phyloP scores from a whole-genome alignment of 805 yeast genomes.

The Alloascoidea hylecoeti region DNA sequence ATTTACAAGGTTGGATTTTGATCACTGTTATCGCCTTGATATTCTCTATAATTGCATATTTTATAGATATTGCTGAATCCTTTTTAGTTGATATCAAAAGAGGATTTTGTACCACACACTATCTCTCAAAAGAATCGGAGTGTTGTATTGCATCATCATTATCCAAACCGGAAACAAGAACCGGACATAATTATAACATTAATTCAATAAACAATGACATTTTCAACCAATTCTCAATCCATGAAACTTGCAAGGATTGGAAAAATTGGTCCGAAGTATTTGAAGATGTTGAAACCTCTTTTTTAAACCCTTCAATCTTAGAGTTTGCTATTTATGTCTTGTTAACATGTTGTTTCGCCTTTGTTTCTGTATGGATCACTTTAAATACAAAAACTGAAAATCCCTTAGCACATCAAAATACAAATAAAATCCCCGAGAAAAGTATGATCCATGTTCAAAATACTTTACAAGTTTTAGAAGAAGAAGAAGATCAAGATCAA shows the following conservation, averaged over 20 bases:
- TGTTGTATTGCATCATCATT: constrained; percentile 22
- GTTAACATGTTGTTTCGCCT: constrained; percentile 27
- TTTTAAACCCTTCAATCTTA: too few relatives aligned
- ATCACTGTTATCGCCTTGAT: constrained; percentile 28
- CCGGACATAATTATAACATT: constrained; percentile 7
- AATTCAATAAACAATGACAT: too few relatives aligned
- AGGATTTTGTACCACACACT: constrained; percentile 33
- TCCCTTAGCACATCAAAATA: constrained; percentile 10
- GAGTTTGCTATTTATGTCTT: constrained; percentile 23
- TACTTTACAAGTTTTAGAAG: too few relatives aligned
- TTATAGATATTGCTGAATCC: constrained; percentile 31
- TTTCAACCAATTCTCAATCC: too few relatives aligned
- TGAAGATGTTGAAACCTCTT: constrained; percentile 3
- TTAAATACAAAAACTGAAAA: constrained; percentile 28
- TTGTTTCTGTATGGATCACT: constrained; percentile 28
- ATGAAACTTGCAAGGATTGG: constrained; percentile 24
- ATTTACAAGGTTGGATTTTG: constrained; percentile 33
- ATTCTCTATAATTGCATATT: constrained; percentile 34
- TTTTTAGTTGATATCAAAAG: constrained; percentile 33
- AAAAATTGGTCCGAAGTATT: constrained; percentile 24
- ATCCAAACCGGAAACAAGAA: background rate
- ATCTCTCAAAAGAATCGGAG: constrained; percentile 26
- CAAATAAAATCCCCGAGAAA: background rate
- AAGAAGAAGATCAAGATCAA: too few relatives aligned
- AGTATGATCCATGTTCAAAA: too few relatives aligned